Percentiles rank a stretch among this genome's conserved stretches.
phyloP scores from a whole-genome alignment of 2,329 filamentous ascomycete species.

The Zalaria sp. region DNA sequence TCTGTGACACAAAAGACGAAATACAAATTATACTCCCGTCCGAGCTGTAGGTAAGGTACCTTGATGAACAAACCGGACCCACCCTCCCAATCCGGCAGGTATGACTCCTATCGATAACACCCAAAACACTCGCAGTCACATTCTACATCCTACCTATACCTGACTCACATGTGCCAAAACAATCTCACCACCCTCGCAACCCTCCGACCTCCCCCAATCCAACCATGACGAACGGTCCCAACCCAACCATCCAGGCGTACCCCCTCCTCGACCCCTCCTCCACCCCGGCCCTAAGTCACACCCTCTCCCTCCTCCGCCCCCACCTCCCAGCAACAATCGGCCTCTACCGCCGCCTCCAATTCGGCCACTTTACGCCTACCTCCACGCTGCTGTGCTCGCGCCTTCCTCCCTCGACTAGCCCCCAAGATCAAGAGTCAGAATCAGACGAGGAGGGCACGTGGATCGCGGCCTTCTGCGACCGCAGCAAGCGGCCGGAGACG shows the following conservation, averaged over 20 bases:
- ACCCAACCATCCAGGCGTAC: neutral
- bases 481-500: slow-evolving; percentile 46
- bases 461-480: slow-evolving; percentile 49
- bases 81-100: too few relatives aligned
- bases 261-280: slow-evolving; percentile 22
- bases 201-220: too few relatives aligned
- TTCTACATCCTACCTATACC: too few relatives aligned
- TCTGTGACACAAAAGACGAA: too few relatives aligned
- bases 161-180: too few relatives aligned
- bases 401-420: slow-evolving; percentile 9
- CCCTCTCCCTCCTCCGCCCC: slow-evolving; percentile 34
- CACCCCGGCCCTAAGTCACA: slow-evolving; percentile 13
- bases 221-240: neutral
- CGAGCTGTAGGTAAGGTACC: too few relatives aligned
- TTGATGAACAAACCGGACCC: too few relatives aligned
- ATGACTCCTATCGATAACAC: too few relatives aligned
- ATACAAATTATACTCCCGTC: too few relatives aligned
- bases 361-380: slow-evolving; percentile 31
- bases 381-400: slow-evolving; percentile 28
- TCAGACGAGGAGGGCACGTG: slow-evolving; percentile 8
- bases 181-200: too few relatives aligned
- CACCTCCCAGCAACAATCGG: slow-evolving; percentile 46
- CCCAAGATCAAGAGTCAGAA: neutral
- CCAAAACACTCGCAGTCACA: too few relatives aligned
- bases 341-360: slow-evolving; percentile 49